Conservation (phyloP, 192 early-diverging fungal genomes). For the Helicostylum pulchrum region DNA sequence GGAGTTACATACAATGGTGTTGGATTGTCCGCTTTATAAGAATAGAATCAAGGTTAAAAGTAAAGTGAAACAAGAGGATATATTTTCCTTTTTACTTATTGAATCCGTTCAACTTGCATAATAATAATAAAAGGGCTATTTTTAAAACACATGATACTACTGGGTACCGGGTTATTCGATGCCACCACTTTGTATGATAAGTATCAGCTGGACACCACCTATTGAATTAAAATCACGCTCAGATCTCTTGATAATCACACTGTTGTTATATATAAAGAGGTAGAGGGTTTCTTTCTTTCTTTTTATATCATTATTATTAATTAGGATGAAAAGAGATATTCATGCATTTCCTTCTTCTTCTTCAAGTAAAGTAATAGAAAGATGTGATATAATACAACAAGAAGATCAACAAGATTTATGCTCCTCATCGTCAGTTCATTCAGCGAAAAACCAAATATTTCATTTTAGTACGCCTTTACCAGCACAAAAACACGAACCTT, state of each 20-base stretch:
- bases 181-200: too few species aligned
- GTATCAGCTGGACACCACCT: too few species aligned
- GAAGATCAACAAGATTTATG: too few species aligned
- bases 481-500: not conserved
- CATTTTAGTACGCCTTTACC: not conserved
- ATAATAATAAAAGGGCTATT: not conserved
- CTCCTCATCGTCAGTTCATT: too few species aligned
- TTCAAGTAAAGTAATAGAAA: not conserved
- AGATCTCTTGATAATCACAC: too few species aligned
- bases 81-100: not conserved
- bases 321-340: not conserved
- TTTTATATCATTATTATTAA: not conserved
- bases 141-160: too few species aligned
- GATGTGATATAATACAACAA: too few species aligned
- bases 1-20: slow-evolving; percentile 70
- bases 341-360: too few species aligned
- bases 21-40: slow-evolving; percentile 50
- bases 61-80: not conserved
- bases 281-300: not conserved
- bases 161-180: too few species aligned
- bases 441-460: not conserved
- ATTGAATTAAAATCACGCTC: too few species aligned
- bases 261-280: too few species aligned
- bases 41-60: not conserved
- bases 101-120: not conserved